Evolutionary conservation across 2,329 filamentous ascomycete species (phyloP).

Genomic region (Trichothecium roseum): DNA sequence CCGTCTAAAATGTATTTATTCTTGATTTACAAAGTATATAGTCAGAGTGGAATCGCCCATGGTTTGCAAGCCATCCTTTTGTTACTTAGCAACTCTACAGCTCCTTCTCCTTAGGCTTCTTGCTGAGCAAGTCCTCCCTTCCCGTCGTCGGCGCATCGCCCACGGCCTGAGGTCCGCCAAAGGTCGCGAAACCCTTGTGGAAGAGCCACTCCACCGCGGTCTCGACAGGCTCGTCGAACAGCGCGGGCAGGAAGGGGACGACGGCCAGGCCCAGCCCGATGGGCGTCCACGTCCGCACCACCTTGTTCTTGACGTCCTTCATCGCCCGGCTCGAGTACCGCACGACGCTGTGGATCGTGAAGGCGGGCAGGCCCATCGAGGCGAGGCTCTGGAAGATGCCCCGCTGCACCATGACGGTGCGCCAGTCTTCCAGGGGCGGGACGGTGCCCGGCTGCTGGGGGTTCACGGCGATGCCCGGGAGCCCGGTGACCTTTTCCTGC

Average conservation of each 20-base stretch:
- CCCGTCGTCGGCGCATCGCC: slow-evolving; percentile 45
- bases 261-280: slow-evolving; percentile 73
- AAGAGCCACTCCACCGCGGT: slow-evolving; percentile 84
- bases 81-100: slow-evolving; percentile 9
- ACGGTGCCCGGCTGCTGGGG: slow-evolving; percentile 30
- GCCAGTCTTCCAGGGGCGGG: slow-evolving; percentile 76
- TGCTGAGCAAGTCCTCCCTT: slow-evolving; percentile 26
- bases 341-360: slow-evolving; percentile 90
- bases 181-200: slow-evolving; percentile 65
- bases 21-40: too few species aligned
- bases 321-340: slow-evolving; percentile 79
- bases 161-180: slow-evolving; percentile 53
- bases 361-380: slow-evolving; percentile 86
- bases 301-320: slow-evolving; percentile 69
- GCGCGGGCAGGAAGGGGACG: slow-evolving; percentile 71
- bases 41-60: too few species aligned
- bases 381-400: slow-evolving; percentile 85
- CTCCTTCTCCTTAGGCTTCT: slow-evolving; percentile 36
- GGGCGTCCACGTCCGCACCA: slow-evolving; percentile 73
- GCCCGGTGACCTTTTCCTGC: slow-evolving; percentile 37
- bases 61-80: neutral
- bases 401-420: slow-evolving; percentile 82
- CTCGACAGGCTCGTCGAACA: slow-evolving; percentile 92
- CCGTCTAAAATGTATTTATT: too few species aligned
- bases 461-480: slow-evolving; percentile 17